A percentile compares a stretch with the other conserved stretches of the same genome.
These are phyloP conservation scores for Ampelomyces quisqualis DNA, from an alignment of 2,329 filamentous ascomycete species.

Conservation along the genomic window DNA sequence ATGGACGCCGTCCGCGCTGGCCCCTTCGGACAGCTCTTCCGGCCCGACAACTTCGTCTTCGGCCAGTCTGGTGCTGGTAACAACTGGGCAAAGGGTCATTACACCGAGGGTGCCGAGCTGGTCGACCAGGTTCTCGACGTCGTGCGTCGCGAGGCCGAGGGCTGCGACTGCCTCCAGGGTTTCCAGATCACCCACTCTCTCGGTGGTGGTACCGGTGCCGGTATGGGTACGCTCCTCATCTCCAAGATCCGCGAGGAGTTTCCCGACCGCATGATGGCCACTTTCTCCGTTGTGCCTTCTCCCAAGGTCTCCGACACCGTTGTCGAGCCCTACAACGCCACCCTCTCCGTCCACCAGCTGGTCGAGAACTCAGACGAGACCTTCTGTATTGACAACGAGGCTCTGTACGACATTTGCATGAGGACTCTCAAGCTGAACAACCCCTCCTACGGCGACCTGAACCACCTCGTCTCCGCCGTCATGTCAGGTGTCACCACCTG, in stretches of 20 bases:
- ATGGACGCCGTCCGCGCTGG: constrained; percentile 99
- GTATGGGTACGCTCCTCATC: constrained; percentile 99
- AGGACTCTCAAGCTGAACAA: constrained; percentile 97
- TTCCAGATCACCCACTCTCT: constrained; percentile 99
- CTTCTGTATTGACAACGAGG: constrained; percentile 99
- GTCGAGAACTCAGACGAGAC: constrained; percentile 99
- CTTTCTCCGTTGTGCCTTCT: constrained; percentile 97
- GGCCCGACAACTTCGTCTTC: constrained; percentile 99
- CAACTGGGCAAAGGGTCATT: constrained; percentile 99
- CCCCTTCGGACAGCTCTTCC: constrained; percentile 98
- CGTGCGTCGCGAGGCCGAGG: constrained; percentile 97
- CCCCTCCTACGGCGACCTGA: constrained; percentile 98
- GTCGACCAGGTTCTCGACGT: constrained; percentile 98
- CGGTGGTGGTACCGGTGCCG: constrained; percentile 99
- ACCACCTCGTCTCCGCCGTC: constrained; percentile 98
- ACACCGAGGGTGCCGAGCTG: constrained; percentile 98
- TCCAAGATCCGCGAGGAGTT: constrained; percentile 99
- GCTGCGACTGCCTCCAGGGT: constrained; percentile 98
- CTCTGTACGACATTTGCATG: constrained; percentile 99
- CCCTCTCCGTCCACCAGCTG: constrained; percentile 96
- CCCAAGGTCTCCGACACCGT: constrained; percentile 99
- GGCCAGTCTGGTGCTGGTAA: constrained; percentile 99
- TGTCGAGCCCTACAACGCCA: constrained; percentile 99
- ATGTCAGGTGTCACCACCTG: constrained; percentile 99
- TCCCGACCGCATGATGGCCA: constrained; percentile 99